Percentiles rank a stretch among this genome's conserved stretches.
Evolutionary conservation across 768 basidiomycete genomes (phyloP).

Genomic region (Royoungia palumana): DNA sequence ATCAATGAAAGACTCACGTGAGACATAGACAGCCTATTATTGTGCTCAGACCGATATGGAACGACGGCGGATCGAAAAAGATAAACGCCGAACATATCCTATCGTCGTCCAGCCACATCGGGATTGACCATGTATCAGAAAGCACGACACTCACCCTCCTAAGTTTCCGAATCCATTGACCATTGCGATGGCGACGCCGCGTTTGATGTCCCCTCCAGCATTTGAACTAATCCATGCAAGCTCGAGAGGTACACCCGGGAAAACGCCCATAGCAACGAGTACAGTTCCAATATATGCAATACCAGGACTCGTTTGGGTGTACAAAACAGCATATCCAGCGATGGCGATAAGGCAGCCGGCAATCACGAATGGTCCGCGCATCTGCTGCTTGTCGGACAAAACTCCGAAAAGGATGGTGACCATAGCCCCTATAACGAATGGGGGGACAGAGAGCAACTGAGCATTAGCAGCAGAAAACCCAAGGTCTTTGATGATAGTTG

Average conservation of each 20-base stretch:
- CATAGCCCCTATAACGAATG: constrained; percentile 42
- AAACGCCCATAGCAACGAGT: constrained; percentile 48
- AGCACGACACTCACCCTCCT: constrained; percentile 41
- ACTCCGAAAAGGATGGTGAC: constrained; percentile 37
- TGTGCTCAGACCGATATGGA: constrained; percentile 31
- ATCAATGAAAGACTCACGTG: constrained; percentile 15
- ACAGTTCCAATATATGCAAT: constrained; percentile 42
- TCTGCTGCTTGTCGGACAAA: constrained; percentile 38
- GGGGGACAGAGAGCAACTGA: constrained; percentile 46
- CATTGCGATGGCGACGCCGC: constrained; percentile 48
- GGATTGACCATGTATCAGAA: background rate
- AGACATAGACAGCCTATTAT: constrained; percentile 26
- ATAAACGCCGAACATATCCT: constrained; percentile 42
- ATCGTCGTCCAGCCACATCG: background rate
- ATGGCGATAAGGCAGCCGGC: constrained; percentile 37
- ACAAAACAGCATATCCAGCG: constrained; percentile 47
- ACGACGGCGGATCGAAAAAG: constrained; percentile 38
- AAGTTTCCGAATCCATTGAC: constrained; percentile 54
- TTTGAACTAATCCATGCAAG: constrained; percentile 55
- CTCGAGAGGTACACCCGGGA: constrained; percentile 40
- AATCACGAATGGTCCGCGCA: constrained; percentile 49
- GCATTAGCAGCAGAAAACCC: constrained; percentile 49
- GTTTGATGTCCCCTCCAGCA: constrained; percentile 51
- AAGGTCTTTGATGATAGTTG: constrained; percentile 45
- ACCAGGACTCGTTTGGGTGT: constrained; percentile 24